Percentiles rank a stretch among this genome's conserved stretches.
phyloP scores from a whole-genome alignment of 225 moss, liverwort and hornwort species.

The Pleurozium schreberi region DNA sequence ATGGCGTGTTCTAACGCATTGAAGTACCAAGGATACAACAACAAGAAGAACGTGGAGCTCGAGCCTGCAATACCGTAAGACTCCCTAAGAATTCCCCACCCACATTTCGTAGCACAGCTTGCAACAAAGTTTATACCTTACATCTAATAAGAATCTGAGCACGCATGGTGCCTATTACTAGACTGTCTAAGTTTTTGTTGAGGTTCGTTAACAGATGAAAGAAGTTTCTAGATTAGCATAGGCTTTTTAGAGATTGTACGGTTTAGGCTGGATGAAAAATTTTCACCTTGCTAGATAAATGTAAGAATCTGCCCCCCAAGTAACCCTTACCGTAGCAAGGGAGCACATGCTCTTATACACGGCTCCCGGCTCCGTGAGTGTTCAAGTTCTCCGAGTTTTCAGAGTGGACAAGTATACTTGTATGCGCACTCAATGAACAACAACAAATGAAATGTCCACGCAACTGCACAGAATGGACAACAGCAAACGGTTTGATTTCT shows the following conservation, averaged over 20 bases:
- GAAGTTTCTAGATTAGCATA: not conserved
- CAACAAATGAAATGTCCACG: not conserved
- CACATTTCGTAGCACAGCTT: not conserved
- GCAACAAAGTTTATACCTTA: not conserved
- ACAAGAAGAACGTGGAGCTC: not conserved
- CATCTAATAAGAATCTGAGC: not conserved
- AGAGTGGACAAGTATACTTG: not conserved
- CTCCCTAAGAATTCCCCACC: not conserved
- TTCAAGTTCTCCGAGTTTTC: not conserved
- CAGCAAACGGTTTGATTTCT: not conserved
- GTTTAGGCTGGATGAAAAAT: not conserved
- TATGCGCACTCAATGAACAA: not conserved
- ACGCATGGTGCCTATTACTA: not conserved
- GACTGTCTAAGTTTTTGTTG: not conserved
- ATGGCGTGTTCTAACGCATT: not conserved
- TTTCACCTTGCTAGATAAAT: not conserved
- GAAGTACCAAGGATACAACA: not conserved
- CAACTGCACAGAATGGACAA: not conserved
- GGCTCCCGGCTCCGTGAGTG: not conserved
- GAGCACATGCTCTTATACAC: not conserved
- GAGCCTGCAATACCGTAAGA: not conserved
- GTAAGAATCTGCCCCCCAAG: not conserved
- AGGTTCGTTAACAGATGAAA: not conserved
- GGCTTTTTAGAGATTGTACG: not conserved
- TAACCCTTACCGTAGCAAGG: not conserved